Conservation (phyloP, 495 filamentous ascomycete genomes). For the Hyaloscypha bicolor region DNA sequence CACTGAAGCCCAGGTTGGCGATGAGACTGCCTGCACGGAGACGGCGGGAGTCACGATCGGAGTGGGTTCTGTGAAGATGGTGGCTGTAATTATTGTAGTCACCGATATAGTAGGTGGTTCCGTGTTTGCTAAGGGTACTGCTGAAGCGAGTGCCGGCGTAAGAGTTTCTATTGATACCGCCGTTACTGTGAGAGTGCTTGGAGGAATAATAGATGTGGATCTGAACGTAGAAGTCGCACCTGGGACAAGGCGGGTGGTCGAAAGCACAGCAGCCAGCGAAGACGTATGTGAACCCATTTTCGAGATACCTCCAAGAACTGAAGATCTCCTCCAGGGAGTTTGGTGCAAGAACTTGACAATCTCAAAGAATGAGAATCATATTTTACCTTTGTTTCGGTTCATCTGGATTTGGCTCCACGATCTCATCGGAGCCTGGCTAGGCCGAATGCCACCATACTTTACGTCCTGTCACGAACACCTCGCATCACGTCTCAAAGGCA, state of each 20-base stretch:
- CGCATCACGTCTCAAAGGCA: not conserved
- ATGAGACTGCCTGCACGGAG: not conserved
- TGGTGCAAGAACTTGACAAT: not conserved
- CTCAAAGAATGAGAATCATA: constrained; percentile 1
- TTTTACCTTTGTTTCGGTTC: not conserved
- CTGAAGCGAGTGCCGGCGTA: not conserved
- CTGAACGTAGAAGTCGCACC: not conserved
- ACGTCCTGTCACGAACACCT: not conserved
- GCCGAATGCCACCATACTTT: constrained; percentile 1
- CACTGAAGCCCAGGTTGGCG: not conserved
- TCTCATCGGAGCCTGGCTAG: not conserved
- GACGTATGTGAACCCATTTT: constrained; percentile 5
- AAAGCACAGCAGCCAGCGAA: not conserved
- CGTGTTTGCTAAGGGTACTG: constrained; percentile 5
- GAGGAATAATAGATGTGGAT: not conserved
- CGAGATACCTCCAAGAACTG: not conserved
- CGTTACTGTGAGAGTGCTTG: not conserved
- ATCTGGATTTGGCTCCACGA: not conserved
- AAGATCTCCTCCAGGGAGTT: not conserved
- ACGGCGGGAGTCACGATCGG: not conserved
- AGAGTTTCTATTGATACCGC: not conserved
- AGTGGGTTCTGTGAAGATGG: not conserved
- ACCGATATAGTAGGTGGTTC: not conserved
- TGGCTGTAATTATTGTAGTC: not conserved
- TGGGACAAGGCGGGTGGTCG: not conserved